Evolutionary conservation across 2,329 filamentous ascomycete species (phyloP), one percentile per base, ranked within the genome.

Genomic region (Coniella vitis): DNA sequence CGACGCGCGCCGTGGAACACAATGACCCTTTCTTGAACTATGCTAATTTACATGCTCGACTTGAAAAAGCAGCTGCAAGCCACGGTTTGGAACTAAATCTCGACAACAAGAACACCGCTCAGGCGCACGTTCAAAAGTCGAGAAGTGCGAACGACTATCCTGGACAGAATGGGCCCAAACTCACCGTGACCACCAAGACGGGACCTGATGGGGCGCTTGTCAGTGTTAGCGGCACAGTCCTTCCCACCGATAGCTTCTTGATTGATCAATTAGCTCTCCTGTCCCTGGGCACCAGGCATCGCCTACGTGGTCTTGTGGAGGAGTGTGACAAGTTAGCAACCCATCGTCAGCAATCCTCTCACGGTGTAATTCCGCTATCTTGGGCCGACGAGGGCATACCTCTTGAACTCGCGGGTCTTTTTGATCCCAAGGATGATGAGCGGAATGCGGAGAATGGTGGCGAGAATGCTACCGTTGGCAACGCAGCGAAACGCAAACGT

Each of bases 221-320:
- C 3, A 68, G 78, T 37, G 83, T 83, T 1, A 75, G 73, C 13
- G 83, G 83, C 2, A 80, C 81, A 17, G 88, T 86, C 47, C 78
- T 94, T 34, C 78, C 93, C 0, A 81, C 85, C 32, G 86, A 90
- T 38, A 81, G 87, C 2, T 82, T 79, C 47, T 71, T 95, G 31
- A 84, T 86, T 13, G 90, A 95, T 53, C 86, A 96, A 56, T 69
- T 96, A 38, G 86, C 87, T 21, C 73, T 96, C 14, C 64, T 96
- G 50, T 93, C 89, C 5, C 76, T 96, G 49, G 87, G 87, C 16
- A 83, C 88, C 9, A 88, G 91, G 61, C 86, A 94, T 57, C 79
- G 89, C 22, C 58, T 96, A 34, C 77, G 87, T 46, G 79, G 82
- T 12, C 68, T 96, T 25, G 62, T 96, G 3, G 86, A 90, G 60